Conservation (phyloP, 257 asterid species). For the Plantago major region DNA sequence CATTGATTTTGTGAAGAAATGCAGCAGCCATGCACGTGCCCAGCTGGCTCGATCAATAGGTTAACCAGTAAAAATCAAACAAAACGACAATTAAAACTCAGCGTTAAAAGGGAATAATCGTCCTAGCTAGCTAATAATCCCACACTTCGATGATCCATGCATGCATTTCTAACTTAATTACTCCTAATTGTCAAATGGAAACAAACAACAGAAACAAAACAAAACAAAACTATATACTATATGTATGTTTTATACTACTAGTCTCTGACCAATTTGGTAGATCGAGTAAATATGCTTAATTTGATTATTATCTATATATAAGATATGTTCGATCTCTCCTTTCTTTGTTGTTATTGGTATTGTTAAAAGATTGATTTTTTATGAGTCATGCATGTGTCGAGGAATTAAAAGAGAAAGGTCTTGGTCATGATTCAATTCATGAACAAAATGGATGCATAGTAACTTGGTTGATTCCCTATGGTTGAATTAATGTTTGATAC, state of each 20-base stretch:
- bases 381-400: too few relatives aligned
- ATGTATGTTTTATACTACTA: too few relatives aligned
- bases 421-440: conserved; percentile 5
- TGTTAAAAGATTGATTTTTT: too few relatives aligned
- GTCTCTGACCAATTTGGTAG: too few relatives aligned
- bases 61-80: conserved; percentile 36
- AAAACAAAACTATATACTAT: too few relatives aligned
- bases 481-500: conserved; percentile 44
- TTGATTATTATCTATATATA: too few relatives aligned
- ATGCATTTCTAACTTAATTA: neutral
- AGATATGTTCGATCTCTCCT: too few relatives aligned
- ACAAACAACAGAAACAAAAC: neutral
- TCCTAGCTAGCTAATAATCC: conserved; percentile 30
- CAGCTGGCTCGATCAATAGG: too few relatives aligned
- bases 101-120: conserved; percentile 59
- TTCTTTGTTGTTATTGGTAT: too few relatives aligned
- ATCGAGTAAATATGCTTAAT: too few relatives aligned
- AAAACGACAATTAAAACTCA: conserved; percentile 44
- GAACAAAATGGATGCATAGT: conserved; percentile 6
- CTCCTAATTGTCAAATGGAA: neutral
- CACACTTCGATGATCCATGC: conserved; percentile 17
- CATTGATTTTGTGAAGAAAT: conserved; percentile 12
- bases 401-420: neutral
- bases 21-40: conserved; percentile 45
- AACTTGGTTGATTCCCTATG: conserved; percentile 26